Evolutionary conservation across 2,329 filamentous ascomycete species (phyloP), one percentile per base, ranked within the genome.

Genomic region (Sarocladium oryzae): DNA sequence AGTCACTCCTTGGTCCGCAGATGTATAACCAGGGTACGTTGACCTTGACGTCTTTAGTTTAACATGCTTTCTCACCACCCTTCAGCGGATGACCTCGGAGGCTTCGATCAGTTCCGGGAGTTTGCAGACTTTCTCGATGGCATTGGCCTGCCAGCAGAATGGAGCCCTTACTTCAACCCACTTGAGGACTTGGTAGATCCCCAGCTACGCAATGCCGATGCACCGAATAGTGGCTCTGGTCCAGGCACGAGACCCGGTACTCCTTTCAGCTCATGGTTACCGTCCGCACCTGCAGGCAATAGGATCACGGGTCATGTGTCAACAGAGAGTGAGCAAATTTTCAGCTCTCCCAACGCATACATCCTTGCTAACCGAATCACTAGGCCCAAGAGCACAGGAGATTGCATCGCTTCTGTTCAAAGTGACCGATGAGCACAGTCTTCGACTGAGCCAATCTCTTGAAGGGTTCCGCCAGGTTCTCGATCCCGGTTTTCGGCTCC

Each of bases 71-170:
- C n/a, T 5, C 5, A 18, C 7, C n/a, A 13, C 5, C n/a, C 6
- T 36, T 36, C 26, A 37, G 46, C 20, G 13, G 45, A 57, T 20
- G 41, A 54, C 37, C 30, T 52, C 21, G 46, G 55, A 8, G 56
- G 56, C 2, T 61, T 63, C 26, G 61, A 66, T 37, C 66, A 69
- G 28, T 70, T 70, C 45, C 54, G 62, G 28, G 67, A 69, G 10
- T 70, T 69, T 51, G 65, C 67, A 43, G 63, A 61, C 32, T 70
- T 69, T 28, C 61, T 69, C 2, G 67, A 68, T 5, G 66, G 66
- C 2, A 60, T 69, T 4, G 66, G 67, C 0, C 56, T 69, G 10
- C 65, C 67, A 3, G 63, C 67, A 1, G 66, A 69, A 56, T 69
- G 67, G 67, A 67, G 66, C 45, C 67, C 66, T 0, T 68, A 66